Base-by-base conservation (phyloP, 106 monocot genomes). In the Gastrodia elata region DNA sequence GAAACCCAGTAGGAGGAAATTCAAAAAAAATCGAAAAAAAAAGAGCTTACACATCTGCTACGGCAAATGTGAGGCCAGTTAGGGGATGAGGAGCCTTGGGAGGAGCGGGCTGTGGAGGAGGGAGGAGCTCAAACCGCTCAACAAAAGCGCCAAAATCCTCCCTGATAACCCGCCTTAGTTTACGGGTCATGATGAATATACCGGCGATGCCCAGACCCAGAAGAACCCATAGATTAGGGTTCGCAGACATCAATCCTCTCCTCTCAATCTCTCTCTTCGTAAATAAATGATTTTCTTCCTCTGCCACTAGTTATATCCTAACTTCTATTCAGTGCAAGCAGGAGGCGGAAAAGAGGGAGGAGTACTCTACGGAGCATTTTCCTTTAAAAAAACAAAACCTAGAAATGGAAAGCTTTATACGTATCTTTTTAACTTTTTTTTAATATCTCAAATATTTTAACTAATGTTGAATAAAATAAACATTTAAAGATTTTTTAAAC, bases 61-160 rank as follows among this genome's bases (percentile, higher is more conserved):
- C 88, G 67, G 98, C 93, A 73, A 98, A 98, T 73, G 86, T 65
- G 79, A 99, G 87, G 61, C 85, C 91, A 5, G 83, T 80, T 24
- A 99, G 71, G 27, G 98, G 91, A 44, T 93, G 98, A 20, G 89
- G 93, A 2, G 97, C 97, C 42, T 99, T 93, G 13, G 98, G 98
- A 8, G 93, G 93, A 11, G 87, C 77, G 0, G 98, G 98, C 41
- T 70, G 98, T 3, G 98, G 93, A 6, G 93, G 98, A 37, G 98
- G 98, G 38, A 99, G 91, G 58, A 99, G 83, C 85, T 99, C 87
- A 39, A 99, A 77, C 18, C 91, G 86, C 77, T 85, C 83, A 5
- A 91, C 77, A 73, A 99, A 93, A 36, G 93, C 98, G 22, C 98
- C 98, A 65, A 91, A 79, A 39, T 99, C 98, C 48, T 80, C 34